Evolutionary conservation across 768 basidiomycete genomes (phyloP), one percentile per base, ranked within the genome.

Genomic region (Collybiopsis luxurians): DNA sequence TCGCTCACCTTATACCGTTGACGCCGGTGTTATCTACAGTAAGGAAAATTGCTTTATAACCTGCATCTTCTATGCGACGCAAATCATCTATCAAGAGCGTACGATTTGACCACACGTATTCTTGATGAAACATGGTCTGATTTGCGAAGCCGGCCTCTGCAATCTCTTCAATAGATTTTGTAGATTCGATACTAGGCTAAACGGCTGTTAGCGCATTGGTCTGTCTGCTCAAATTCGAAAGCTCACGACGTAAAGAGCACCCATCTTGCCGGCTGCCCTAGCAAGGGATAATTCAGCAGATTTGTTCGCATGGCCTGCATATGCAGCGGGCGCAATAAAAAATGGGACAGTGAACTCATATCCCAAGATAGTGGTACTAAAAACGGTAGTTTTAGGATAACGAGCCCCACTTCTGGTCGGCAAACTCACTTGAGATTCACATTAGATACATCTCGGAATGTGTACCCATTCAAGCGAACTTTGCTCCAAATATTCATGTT

Each of bases 211-310:
- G 15, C 30, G 42, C 23, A 30, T 3, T 24, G 23, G 23, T 31
- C 7, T 23, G 53, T 13, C 13, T 30, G 27, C 42, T 44, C 36
- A 43, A 15, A 30, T 17, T 1, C 13, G 1, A 15, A 23, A 30
- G 60, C 65, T 6, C 58, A 67, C 66, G 10, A 58, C 66, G 39
- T 80, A 79, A 4, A 80, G 60, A 59, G 78, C 72, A 11, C 75
- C 76, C 23, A 68, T 68, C 34, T 66, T 64, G 0, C 74, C 77
- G 3, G 78, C 77, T 2, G 73, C 78, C 10, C 68, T 65, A 1
- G 74, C 75, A 36, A 80, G 63, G 51, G 77, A 78, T 11, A 74
- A 63, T 60, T 82, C 80, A 10, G 78, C 80, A 3, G 73, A 63
- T 19, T 76, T 73, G 60, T 79, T 76, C 2, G 78, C 77, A 19